phyloP scores from a whole-genome alignment of 768 basidiomycete genomes.

The Holtermanniella nyarrowii region DNA sequence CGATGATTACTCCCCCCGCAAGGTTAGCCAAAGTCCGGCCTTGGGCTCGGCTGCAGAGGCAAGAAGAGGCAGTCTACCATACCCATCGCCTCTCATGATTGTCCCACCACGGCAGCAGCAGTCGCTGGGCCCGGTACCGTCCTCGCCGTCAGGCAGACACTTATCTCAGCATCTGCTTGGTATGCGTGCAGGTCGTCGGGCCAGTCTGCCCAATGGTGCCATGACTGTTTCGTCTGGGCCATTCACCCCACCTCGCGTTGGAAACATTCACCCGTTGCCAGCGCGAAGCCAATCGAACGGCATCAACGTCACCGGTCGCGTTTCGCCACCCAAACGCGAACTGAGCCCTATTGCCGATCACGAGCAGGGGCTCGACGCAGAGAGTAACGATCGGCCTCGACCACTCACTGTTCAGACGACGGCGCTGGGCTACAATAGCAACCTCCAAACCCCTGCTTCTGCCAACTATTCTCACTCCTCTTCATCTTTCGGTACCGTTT shows the following conservation, averaged over 20 bases:
- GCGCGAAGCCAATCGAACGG: background rate
- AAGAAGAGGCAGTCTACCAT: conserved; percentile 34
- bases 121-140: background rate
- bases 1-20: background rate
- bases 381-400: background rate
- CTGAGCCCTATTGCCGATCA: conserved; percentile 33
- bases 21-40: background rate
- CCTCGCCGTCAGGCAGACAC: background rate
- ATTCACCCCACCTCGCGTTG: conserved; percentile 32
- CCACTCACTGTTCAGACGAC: conserved; percentile 2
- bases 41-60: conserved; percentile 9
- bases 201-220: conserved; percentile 28
- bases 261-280: background rate
- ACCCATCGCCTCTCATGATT: conserved; percentile 8
- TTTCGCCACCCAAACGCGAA: conserved; percentile 1
- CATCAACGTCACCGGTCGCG: background rate
- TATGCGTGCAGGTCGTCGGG: conserved; percentile 21
- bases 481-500: conserved; percentile 4
- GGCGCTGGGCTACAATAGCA: conserved; percentile 12
- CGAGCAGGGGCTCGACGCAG: conserved; percentile 7
- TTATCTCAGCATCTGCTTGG: conserved; percentile 11
- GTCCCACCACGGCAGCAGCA: too few relatives aligned
- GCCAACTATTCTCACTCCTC: conserved; percentile 1
- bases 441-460: conserved; percentile 8
- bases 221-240: conserved; percentile 30